phyloP scores from a whole-genome alignment of 2,329 filamentous ascomycete species.

The Moelleriella libera region DNA sequence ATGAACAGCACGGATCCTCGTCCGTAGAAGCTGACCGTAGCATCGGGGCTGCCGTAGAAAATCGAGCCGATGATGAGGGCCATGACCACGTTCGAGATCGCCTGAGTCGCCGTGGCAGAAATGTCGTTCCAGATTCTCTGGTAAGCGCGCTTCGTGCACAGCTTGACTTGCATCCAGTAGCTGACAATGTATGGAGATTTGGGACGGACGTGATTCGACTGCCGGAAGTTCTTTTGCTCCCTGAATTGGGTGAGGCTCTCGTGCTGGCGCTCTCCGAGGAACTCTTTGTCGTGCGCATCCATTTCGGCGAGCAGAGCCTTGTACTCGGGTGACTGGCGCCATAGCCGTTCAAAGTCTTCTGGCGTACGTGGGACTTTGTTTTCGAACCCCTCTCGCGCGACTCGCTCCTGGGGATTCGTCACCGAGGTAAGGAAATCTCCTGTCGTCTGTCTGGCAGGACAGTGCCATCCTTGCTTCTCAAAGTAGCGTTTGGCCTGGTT shows the following conservation, averaged over 20 bases:
- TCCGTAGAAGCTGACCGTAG: conserved; percentile 36
- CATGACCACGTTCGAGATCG: conserved; percentile 35
- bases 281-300: conserved; percentile 30
- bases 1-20: conserved; percentile 46
- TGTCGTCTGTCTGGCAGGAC: conserved; percentile 51
- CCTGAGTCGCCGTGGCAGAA: conserved; percentile 28
- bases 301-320: conserved; percentile 30
- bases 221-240: conserved; percentile 31
- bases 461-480: conserved; percentile 52
- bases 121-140: conserved; percentile 39
- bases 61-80: conserved; percentile 48
- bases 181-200: conserved; percentile 45
- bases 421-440: conserved; percentile 58
- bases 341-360: conserved; percentile 48
- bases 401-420: conserved; percentile 49
- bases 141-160: conserved; percentile 36
- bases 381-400: conserved; percentile 42
- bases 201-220: conserved; percentile 37
- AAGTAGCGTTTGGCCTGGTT: conserved; percentile 49
- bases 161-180: conserved; percentile 35
- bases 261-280: conserved; percentile 24
- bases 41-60: conserved; percentile 37
- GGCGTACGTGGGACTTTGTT: conserved; percentile 49
- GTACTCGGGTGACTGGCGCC: conserved; percentile 31
- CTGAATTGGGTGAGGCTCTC: conserved; percentile 25